A percentile compares a stretch with the other conserved stretches of the same genome.
Evolutionary conservation across 768 basidiomycete genomes (phyloP).

Genomic region (Pleurotus salmoneostramineus): DNA sequence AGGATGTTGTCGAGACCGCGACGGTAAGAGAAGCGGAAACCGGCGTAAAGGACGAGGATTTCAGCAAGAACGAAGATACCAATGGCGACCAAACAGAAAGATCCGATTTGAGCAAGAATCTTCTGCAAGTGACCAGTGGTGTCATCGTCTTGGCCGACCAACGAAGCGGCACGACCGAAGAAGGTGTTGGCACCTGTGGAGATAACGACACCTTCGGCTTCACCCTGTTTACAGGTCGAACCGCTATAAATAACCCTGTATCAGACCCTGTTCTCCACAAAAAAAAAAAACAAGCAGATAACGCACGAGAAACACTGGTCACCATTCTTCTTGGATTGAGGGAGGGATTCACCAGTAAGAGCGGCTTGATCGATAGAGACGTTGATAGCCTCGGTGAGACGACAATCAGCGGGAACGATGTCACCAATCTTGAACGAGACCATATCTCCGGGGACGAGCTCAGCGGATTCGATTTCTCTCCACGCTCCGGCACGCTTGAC

Average conservation of each 20-base stretch:
- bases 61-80: slow-evolving; percentile 95
- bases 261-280: slow-evolving; percentile 1
- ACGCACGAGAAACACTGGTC: slow-evolving; percentile 98
- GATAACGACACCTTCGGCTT: slow-evolving; percentile 98
- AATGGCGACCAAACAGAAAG: slow-evolving; percentile 95
- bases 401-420: slow-evolving; percentile 96
- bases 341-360: slow-evolving; percentile 95
- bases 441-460: slow-evolving; percentile 93
- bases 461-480: slow-evolving; percentile 87
- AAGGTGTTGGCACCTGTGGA: slow-evolving; percentile 98
- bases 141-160: slow-evolving; percentile 97
- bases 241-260: slow-evolving; percentile 45
- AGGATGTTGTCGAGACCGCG: slow-evolving; percentile 96
- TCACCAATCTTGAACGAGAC: slow-evolving; percentile 99
- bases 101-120: slow-evolving; percentile 96
- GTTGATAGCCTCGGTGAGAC: slow-evolving; percentile 94
- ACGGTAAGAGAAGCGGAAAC: slow-evolving; percentile 88
- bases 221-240: slow-evolving; percentile 98
- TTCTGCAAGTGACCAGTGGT: slow-evolving; percentile 98
- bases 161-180: slow-evolving; percentile 97
- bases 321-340: slow-evolving; percentile 85
- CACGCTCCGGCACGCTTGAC: slow-evolving; percentile 84
- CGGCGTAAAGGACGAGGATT: slow-evolving; percentile 90
- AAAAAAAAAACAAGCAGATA: slow-evolving; percentile 1
- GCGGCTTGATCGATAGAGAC: slow-evolving; percentile 99